A percentile compares a stretch with the other conserved stretches of the same genome.
Evolutionary conservation across 2,329 filamentous ascomycete species (phyloP).

Genomic region (Davidsoniella virescens): DNA sequence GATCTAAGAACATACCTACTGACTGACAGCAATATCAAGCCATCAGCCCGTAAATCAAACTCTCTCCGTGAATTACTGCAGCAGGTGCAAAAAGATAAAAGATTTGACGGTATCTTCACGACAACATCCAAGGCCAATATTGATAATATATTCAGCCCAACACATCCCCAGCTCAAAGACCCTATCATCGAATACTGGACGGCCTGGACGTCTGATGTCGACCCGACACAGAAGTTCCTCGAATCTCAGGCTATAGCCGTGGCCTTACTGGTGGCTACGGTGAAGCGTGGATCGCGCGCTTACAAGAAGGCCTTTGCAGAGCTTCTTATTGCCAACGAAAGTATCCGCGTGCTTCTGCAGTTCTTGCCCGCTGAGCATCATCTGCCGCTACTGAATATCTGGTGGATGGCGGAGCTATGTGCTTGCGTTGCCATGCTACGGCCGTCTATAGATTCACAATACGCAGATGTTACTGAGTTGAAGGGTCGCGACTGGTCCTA

Average conservation of each 20-base stretch:
- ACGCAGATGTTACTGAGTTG: conserved; percentile 41
- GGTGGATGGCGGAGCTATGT: conserved; percentile 72
- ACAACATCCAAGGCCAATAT: conserved; percentile 46
- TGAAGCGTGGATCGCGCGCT: conserved; percentile 38
- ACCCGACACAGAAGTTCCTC: conserved; percentile 59
- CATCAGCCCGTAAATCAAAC: conserved; percentile 40
- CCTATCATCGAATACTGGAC: conserved; percentile 81
- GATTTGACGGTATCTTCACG: conserved; percentile 51
- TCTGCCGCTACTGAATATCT: conserved; percentile 58
- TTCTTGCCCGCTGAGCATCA: conserved; percentile 59
- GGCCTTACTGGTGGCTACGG: conserved; percentile 45
- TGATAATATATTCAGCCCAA: conserved; percentile 22
- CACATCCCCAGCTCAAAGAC: conserved; percentile 54
- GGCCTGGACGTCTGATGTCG: conserved; percentile 51
- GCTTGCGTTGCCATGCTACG: conserved; percentile 63
- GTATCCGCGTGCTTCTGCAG: conserved; percentile 71
- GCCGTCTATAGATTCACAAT: conserved; percentile 52
- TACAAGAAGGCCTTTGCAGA: conserved; percentile 80
- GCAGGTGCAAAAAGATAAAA: conserved; percentile 50
- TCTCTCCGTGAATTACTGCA: conserved; percentile 55
- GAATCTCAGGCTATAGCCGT: conserved; percentile 49
- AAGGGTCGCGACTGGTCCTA: conserved; percentile 59
- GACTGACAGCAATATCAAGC: conserved; percentile 51
- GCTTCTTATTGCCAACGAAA: conserved; percentile 71
- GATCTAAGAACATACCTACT: conserved; percentile 54